phyloP scores from a whole-genome alignment of 2,329 filamentous ascomycete species.

The Aspergillus candidus region DNA sequence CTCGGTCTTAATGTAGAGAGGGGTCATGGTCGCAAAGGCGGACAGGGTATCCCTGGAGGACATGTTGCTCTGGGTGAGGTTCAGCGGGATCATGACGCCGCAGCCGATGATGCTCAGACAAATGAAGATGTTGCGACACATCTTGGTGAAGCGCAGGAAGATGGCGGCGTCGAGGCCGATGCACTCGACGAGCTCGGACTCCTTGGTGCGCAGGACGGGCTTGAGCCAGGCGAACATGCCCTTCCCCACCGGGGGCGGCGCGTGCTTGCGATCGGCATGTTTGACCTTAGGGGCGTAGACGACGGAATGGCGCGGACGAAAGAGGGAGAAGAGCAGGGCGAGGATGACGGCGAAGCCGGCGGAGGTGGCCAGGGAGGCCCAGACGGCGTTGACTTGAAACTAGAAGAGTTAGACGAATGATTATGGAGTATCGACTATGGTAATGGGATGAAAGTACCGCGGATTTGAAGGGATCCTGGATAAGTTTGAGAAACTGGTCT shows the following conservation, averaged over 20 bases:
- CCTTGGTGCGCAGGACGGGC: constrained; percentile 70
- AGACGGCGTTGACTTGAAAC: constrained; percentile 59
- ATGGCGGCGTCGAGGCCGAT: constrained; percentile 87
- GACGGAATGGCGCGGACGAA: constrained; percentile 83
- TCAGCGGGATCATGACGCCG: constrained; percentile 73
- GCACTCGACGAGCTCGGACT: constrained; percentile 69
- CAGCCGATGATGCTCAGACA: constrained; percentile 66
- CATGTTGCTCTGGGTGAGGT: constrained; percentile 51
- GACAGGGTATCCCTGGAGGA: constrained; percentile 18
- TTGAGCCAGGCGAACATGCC: constrained; percentile 82
- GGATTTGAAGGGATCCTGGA: constrained; percentile 42
- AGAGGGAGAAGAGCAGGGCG: constrained; percentile 74
- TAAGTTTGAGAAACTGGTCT: constrained; percentile 39
- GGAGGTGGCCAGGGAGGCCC: constrained; percentile 74
- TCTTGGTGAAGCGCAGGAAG: constrained; percentile 80
- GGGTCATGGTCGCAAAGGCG: constrained; percentile 44
- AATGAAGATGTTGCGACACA: constrained; percentile 88
- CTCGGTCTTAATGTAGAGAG: constrained; percentile 42
- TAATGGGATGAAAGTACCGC: constrained; percentile 26
- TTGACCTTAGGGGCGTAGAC: constrained; percentile 94
- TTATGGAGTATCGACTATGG: neutral
- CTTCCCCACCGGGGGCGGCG: constrained; percentile 78
- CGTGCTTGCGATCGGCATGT: constrained; percentile 83
- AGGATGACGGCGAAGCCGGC: constrained; percentile 67
- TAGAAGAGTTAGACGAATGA: constrained; percentile 23